These are phyloP conservation scores for Cytospora chrysosperma DNA, from an alignment of 2,329 filamentous ascomycete genomes.

Conservation along the genomic window DNA sequence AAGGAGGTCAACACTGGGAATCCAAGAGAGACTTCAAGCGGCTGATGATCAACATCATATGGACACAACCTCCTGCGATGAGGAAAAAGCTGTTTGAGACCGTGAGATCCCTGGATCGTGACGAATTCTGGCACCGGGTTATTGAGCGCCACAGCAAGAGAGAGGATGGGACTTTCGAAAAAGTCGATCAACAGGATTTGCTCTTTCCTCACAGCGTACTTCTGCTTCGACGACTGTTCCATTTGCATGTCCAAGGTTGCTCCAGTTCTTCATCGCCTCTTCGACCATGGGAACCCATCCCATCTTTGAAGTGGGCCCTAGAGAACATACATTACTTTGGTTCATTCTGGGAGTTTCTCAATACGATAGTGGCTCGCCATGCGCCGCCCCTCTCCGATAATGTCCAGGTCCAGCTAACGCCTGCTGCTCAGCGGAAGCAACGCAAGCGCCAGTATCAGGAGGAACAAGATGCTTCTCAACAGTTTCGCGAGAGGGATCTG, in stretches of 20 bases:
- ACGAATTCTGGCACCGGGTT: constrained; percentile 8
- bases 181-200: background rate
- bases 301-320: background rate
- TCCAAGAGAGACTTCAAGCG: constrained; percentile 12
- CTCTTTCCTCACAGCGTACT: background rate
- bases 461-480: constrained; percentile 44
- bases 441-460: constrained; percentile 26
- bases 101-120: background rate
- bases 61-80: background rate
- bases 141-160: background rate
- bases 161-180: background rate
- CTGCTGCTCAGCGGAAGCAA: constrained; percentile 45
- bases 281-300: background rate
- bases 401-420: constrained; percentile 26
- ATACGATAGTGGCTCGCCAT: background rate
- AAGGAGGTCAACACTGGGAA: constrained; percentile 24
- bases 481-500: constrained; percentile 55
- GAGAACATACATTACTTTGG: background rate
- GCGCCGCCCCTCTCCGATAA: constrained; percentile 24
- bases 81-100: constrained; percentile 9
- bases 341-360: constrained; percentile 13
- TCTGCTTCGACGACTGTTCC: background rate
- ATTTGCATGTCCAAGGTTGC: background rate
- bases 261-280: background rate
- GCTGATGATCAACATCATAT: constrained; percentile 25